Evolutionary conservation across 108 stramenopile genomes (phyloP), one percentile per base, ranked within the genome.

Genomic region (Aureococcus anophagefferens): DNA sequence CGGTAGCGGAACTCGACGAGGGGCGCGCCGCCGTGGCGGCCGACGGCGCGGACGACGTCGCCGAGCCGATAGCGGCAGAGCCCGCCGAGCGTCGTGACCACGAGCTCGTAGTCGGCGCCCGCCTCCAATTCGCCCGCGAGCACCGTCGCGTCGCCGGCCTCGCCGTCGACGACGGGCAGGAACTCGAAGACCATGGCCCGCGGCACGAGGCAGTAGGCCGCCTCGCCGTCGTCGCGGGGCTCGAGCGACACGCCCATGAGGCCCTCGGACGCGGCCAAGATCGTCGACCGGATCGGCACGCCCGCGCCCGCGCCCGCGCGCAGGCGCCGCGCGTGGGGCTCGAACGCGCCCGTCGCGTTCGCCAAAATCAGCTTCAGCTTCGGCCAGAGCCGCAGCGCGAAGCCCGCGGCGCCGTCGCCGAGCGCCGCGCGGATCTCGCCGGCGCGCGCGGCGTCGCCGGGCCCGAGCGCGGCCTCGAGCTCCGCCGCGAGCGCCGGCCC

Each of bases 141-240:
- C 7, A 59, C 21, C 21, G 14, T 25, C 21, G 4, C 51, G 37
- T 40, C 37, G 37, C 37, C 37, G 21, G 4, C 25, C 7, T 59
- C 25, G 21, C 25, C 25, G 25, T 59, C 51, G 37, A 40, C 7
- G 21, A 59, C 21, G 51, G 51, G 51, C 21, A 59, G 51, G 25
- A 59, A 59, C 51, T 59, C 51, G 51, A 59, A 59, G 51, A 59
- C 4, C 51, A 59, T 59, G 51, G 51, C 51, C 21, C 51, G 51
- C 3, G 51, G 51, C 21, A 59, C 51, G 21, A 59, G 51, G 25
- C 51, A 59, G 25, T 25, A 59, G 7, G 1, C 51, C 7, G 21
- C 25, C 7, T 16, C 25, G 51, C 51, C 51, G 51, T 59, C 51
- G 21, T 16, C 21, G 21, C 3, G 25, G 17, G 51, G 51, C 21